A percentile compares a stretch with the other conserved stretches of the same genome.
phyloP scores from a whole-genome alignment of 2,329 filamentous ascomycete genomes.

The Capronia coronata region DNA sequence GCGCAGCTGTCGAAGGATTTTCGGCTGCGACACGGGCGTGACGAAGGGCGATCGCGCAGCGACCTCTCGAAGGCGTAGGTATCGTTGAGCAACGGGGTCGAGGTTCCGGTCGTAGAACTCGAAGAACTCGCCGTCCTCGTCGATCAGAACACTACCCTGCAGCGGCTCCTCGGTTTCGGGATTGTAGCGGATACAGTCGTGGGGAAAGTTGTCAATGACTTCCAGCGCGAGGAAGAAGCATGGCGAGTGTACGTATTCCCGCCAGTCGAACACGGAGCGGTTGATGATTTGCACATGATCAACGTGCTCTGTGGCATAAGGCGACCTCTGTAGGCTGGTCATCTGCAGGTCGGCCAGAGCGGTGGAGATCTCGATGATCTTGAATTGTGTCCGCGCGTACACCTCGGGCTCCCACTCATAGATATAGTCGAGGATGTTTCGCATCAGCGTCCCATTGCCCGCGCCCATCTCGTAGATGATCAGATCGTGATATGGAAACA shows the following conservation, averaged over 20 bases:
- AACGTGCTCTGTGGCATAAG: conserved; percentile 66
- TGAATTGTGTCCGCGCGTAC: conserved; percentile 87
- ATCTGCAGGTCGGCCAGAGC: conserved; percentile 72
- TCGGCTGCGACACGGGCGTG: conserved; percentile 44
- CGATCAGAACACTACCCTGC: conserved; percentile 83
- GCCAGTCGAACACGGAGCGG: conserved; percentile 90
- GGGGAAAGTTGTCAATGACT: conserved; percentile 97
- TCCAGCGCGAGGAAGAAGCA: conserved; percentile 98
- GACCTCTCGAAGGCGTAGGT: conserved; percentile 74
- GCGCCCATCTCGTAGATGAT: conserved; percentile 99
- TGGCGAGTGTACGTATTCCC: conserved; percentile 75
- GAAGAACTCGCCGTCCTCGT: conserved; percentile 79
- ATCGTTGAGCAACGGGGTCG: conserved; percentile 76
- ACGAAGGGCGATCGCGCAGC: conserved; percentile 48
- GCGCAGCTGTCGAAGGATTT: conserved; percentile 55
- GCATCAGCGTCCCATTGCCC: conserved; percentile 93
- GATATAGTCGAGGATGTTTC: conserved; percentile 96
- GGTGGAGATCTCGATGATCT: conserved; percentile 90
- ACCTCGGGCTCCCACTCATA: conserved; percentile 82
- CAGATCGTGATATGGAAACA: conserved; percentile 92
- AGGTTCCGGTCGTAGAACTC: conserved; percentile 81
- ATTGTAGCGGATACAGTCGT: conserved; percentile 91
- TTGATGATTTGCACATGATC: conserved; percentile 93
- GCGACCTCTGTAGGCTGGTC: conserved; percentile 57
- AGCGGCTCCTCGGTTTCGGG: conserved; percentile 70